Percentiles rank a stretch among this genome's conserved stretches.
Conservation (phyloP, 768 basidiomycete genomes). For the Mycena amicta region DNA sequence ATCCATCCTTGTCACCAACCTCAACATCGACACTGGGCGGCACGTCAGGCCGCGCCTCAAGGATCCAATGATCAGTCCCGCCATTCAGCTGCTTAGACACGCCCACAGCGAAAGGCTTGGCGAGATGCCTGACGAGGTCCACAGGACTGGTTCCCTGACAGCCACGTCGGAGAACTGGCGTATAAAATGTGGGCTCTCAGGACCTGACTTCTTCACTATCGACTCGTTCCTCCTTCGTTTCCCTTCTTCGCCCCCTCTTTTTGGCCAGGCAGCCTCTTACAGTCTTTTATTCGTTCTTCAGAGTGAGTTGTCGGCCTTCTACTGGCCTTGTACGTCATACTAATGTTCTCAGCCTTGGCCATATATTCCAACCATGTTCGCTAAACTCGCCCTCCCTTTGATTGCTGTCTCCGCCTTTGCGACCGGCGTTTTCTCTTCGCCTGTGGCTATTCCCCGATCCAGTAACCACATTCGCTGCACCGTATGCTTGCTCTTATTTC, state of each 20-base stretch:
- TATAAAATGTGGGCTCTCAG: conserved; percentile 23
- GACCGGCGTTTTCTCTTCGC: conserved; percentile 33
- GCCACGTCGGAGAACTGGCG: not conserved
- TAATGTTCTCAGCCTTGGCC: not conserved
- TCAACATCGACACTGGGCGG: conserved; percentile 17
- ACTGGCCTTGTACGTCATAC: conserved; percentile 14
- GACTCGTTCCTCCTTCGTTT: conserved; percentile 25
- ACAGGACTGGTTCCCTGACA: conserved; percentile 8
- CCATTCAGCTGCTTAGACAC: not conserved
- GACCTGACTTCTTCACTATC: conserved; percentile 6
- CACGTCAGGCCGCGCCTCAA: conserved; percentile 13
- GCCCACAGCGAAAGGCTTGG: conserved; percentile 11
- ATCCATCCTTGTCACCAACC: conserved; percentile 5
- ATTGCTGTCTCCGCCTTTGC: conserved; percentile 35
- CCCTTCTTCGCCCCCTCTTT: conserved; percentile 29
- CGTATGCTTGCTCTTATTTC: not conserved
- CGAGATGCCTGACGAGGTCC: conserved; percentile 16
- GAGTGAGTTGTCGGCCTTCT: conserved; percentile 21
- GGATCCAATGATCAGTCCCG: not conserved
- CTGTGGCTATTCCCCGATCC: conserved; percentile 25
- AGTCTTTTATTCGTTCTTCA: conserved; percentile 35
- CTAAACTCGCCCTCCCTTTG: conserved; percentile 37
- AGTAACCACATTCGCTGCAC: not conserved
- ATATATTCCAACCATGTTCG: conserved; percentile 38
- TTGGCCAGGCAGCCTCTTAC: conserved; percentile 45